Evolutionary conservation across 78 protist species (phyloP), one percentile per base, ranked within the genome.

Genomic region (Andalucia godoyi): DNA sequence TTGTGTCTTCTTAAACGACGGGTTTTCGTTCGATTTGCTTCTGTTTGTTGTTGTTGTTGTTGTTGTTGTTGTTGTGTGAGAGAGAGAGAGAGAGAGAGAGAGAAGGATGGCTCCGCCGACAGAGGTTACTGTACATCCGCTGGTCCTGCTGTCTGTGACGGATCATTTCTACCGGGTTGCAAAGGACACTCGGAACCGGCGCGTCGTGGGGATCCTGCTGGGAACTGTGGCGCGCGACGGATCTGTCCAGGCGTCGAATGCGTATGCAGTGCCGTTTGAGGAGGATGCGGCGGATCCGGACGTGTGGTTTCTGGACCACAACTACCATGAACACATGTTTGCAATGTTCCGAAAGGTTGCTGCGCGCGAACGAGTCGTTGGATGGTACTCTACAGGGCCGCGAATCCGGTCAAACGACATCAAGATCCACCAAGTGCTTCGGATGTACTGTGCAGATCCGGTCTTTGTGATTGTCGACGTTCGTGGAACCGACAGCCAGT

Each of bases 301-400:
- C 33, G 76, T 92, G 38, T 92, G 96, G 95, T 95, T 76, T 66
- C 66, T 92, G 15, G 97, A 95, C 74, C 93, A 86, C 79, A 73
- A 85, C 73, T 95, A 74, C 66, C 80, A 74, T 30, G 95, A 90
- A 66, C 43, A 75, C 38, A 92, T 95, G 97, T 80, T 30, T 32
- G 72, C 58, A 36, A 95, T 95, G 99, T 90, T 79, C 85, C 68
- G 71, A 25, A 90, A 90, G 67, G 92, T 95, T 47, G 84, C 83
- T 51, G 90, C 98, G 4, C 41, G 84, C 50, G 96, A 91, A 46
- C 63, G 53, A 45, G 68, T 95, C 18, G 88, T 95, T 3, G 99
- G 99, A 23, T 95, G 99, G 99, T 95, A 95, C 77, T 79, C 87
- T 58, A 86, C 97, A 5, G 99, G 99, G 15, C 99, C 99, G 38